Evolutionary conservation across 768 basidiomycete species (phyloP).

Genomic region (Xerocomellus dryophilus): DNA sequence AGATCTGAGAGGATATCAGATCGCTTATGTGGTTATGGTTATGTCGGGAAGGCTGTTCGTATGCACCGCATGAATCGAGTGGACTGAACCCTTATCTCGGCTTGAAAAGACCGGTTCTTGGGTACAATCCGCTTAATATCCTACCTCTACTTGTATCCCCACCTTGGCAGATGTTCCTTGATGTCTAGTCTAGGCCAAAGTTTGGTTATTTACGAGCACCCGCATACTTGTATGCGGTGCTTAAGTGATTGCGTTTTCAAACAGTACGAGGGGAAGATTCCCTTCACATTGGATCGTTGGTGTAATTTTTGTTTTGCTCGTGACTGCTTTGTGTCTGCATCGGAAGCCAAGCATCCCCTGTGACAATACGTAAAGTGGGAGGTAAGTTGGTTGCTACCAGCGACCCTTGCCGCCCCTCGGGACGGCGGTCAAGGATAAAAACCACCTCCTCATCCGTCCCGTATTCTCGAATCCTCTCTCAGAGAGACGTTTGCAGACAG

Average conservation of each 20-base stretch:
- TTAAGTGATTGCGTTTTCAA: background rate
- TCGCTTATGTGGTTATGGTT: background rate
- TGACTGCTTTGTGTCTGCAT: background rate
- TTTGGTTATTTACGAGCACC: background rate
- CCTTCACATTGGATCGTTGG: background rate
- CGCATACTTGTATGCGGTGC: background rate
- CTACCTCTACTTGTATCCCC: background rate
- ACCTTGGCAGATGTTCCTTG: background rate
- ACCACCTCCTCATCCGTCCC: background rate
- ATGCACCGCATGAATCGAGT: background rate
- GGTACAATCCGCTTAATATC: background rate
- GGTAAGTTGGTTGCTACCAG: background rate
- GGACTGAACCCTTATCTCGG: background rate
- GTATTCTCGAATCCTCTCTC: background rate
- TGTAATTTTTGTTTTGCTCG: background rate
- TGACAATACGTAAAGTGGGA: background rate
- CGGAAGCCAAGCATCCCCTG: background rate
- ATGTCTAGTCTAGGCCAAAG: background rate
- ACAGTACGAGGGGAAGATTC: background rate
- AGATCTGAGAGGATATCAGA: background rate
- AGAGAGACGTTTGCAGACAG: background rate
- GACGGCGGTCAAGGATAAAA: background rate
- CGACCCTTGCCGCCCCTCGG: no score
- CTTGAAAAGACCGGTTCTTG: background rate
- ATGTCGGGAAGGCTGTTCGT: background rate